Base-by-base conservation (phyloP, 345 rosid genomes). In the Brassica carinata region DNA sequence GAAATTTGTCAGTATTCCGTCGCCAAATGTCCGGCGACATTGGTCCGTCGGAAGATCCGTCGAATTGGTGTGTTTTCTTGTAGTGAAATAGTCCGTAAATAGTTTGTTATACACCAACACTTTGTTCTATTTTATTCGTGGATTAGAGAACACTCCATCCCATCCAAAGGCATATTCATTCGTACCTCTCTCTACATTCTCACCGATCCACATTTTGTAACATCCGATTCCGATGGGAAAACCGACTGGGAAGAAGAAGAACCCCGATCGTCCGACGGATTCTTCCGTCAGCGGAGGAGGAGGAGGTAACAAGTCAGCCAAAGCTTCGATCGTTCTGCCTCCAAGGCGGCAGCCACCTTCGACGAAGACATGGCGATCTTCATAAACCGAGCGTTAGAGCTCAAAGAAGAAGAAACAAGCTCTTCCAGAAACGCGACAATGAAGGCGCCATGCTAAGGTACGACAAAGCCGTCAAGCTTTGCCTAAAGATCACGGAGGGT, bases 381-480 rank as follows among this genome's bases (percentile, higher is more conserved):
- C 86, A 91, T 93, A 65, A 88, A 83, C 84, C 89, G 92, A 94
- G 89, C 99, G 3, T 89, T 87, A 53, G 99, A 95, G 81, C 91
- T 93, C 11, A 95, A 95, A 77, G 99, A 95, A 68, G 99, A 95
- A 93, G 99, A 34, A 95, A 87, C 84, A 88, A 82, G 71, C 87
- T 93, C 13, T 89, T 82, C 63, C 97, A 91, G 77, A 93, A 87
- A 81, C 91, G 88, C 10, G 99, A 95, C 78, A 86, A 87, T 58
- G 99, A 95, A 87, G 98, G 99, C 2, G 99, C 99, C 34, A 87
- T 93, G 92, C 76, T 89, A 58, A 91, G 92, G 84, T 95, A 84
- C 30, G 96, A 93, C 67, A 95, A 95, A 80, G 98, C 98, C 77
- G 86, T 95, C 33, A 95, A 93, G 83, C 87, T 95, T 9, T 95